Evolutionary conservation across 495 filamentous ascomycete genomes (phyloP).

Genomic region (Penicillium crystallinum): DNA sequence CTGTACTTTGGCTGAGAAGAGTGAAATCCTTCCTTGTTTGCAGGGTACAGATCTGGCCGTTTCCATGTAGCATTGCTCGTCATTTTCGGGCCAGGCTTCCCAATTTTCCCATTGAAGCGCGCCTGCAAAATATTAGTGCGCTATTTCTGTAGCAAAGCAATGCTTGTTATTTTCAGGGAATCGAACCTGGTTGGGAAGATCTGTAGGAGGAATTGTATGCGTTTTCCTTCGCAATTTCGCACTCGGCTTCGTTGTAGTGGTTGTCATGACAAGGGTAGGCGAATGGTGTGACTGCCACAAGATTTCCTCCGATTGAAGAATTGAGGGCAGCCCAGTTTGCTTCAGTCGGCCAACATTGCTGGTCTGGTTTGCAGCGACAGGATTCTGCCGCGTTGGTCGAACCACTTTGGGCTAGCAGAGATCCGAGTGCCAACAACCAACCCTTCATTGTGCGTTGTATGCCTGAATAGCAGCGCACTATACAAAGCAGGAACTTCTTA

Average conservation of each 20-base stretch:
- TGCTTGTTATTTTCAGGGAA: too few relatives aligned
- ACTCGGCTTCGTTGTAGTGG: too few relatives aligned
- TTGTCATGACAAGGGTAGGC: conserved; percentile 36
- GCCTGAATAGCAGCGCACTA: too few relatives aligned
- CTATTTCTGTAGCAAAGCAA: too few relatives aligned
- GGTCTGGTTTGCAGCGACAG: conserved; percentile 25
- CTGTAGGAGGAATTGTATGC: too few relatives aligned
- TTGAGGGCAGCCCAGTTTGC: conserved; percentile 36
- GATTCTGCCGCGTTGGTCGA: too few relatives aligned
- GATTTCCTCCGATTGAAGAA: conserved; percentile 28
- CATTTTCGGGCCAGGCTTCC: conserved; percentile 50
- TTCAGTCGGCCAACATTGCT: conserved; percentile 36
- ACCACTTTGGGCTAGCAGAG: too few relatives aligned
- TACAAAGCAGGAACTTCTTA: too few relatives aligned
- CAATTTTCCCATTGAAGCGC: conserved; percentile 39
- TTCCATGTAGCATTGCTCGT: conserved; percentile 49
- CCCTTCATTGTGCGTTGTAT: too few relatives aligned
- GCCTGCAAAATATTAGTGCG: conserved; percentile 9
- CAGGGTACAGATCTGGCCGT: conserved; percentile 32
- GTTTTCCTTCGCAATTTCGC: too few relatives aligned
- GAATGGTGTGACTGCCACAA: conserved; percentile 36
- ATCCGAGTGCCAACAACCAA: too few relatives aligned
- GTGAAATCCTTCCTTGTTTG: conserved; percentile 27
- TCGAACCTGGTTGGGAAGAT: too few relatives aligned
- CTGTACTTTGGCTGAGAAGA: conserved; percentile 34